A percentile compares a stretch with the other conserved stretches of the same genome.
Evolutionary conservation across 345 rosid genomes (phyloP).

Genomic region (Dipteronia sinensis): DNA sequence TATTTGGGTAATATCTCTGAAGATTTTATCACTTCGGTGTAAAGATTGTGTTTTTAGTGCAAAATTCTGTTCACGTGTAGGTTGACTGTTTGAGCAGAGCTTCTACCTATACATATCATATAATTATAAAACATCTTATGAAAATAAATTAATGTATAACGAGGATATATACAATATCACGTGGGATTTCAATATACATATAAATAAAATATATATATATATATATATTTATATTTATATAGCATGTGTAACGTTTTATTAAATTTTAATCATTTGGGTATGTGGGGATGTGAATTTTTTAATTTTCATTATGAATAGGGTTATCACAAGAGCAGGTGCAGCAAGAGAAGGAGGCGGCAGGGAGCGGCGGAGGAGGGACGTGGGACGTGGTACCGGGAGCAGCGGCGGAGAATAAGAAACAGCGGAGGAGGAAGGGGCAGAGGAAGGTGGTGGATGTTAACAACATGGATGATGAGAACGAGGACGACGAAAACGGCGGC

Average conservation of each 20-base stretch:
- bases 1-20: background rate
- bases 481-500: slow-evolving; percentile 47
- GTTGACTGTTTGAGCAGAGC: background rate
- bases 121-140: too few species aligned
- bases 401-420: slow-evolving; percentile 35
- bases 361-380: slow-evolving; percentile 55
- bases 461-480: slow-evolving; percentile 44
- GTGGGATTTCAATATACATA: background rate
- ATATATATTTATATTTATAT: too few species aligned
- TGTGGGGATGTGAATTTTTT: background rate
- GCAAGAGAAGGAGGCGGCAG: slow-evolving; percentile 67
- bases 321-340: slow-evolving; percentile 85
- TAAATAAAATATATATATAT: too few species aligned
- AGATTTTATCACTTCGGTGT: background rate
- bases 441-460: slow-evolving; percentile 44
- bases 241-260: background rate
- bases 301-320: slow-evolving; percentile 43
- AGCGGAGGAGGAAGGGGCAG: slow-evolving; percentile 47
- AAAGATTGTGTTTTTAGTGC: background rate
- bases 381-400: slow-evolving; percentile 47
- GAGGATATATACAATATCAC: background rate
- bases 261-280: background rate
- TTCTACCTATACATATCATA: background rate
- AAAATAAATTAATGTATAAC: too few species aligned
- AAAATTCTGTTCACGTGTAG: background rate